These are phyloP conservation scores for Parascedosporium putredinis DNA, from an alignment of 2,329 filamentous ascomycete species.

Conservation along the genomic window DNA sequence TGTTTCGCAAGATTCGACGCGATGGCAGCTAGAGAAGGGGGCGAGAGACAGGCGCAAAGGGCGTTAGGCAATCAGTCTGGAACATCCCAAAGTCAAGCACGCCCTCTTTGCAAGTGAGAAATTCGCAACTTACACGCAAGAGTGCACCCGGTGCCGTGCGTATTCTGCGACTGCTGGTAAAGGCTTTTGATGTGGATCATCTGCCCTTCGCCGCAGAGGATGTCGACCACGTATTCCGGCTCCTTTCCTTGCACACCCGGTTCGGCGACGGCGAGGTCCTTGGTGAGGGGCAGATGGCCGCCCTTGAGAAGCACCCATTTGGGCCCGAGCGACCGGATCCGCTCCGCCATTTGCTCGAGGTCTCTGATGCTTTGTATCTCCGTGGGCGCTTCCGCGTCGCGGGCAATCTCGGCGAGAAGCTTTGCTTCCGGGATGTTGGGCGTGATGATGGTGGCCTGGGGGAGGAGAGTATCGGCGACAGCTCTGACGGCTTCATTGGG, in stretches of 20 bases:
- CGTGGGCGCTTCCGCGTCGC: conserved; percentile 26
- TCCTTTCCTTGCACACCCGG: conserved; percentile 44
- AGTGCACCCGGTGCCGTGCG: conserved; percentile 91
- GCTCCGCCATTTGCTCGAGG: conserved; percentile 56
- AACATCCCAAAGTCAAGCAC: too few species aligned
- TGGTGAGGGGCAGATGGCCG: conserved; percentile 72
- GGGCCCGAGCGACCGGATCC: conserved; percentile 59
- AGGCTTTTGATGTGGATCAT: conserved; percentile 55
- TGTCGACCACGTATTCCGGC: conserved; percentile 54
- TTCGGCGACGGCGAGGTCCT: conserved; percentile 47
- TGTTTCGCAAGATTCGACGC: conserved; percentile 61
- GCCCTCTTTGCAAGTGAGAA: background rate
- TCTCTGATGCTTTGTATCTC: conserved; percentile 46
- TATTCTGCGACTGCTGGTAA: conserved; percentile 67
- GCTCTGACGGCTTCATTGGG: conserved; percentile 52
- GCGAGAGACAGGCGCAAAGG: too few species aligned
- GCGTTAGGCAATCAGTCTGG: too few species aligned
- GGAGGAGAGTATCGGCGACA: conserved; percentile 50
- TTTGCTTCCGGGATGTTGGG: conserved; percentile 69
- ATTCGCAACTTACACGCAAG: conserved; percentile 60
- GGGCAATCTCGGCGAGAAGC: conserved; percentile 40
- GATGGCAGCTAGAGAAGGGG: conserved; percentile 59
- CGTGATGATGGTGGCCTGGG: conserved; percentile 58
- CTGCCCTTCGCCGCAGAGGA: conserved; percentile 56
- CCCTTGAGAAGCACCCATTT: conserved; percentile 81